These are phyloP conservation scores for Populus hybrid DNA, from an alignment of 441 rosid species.

Conservation along the genomic window DNA sequence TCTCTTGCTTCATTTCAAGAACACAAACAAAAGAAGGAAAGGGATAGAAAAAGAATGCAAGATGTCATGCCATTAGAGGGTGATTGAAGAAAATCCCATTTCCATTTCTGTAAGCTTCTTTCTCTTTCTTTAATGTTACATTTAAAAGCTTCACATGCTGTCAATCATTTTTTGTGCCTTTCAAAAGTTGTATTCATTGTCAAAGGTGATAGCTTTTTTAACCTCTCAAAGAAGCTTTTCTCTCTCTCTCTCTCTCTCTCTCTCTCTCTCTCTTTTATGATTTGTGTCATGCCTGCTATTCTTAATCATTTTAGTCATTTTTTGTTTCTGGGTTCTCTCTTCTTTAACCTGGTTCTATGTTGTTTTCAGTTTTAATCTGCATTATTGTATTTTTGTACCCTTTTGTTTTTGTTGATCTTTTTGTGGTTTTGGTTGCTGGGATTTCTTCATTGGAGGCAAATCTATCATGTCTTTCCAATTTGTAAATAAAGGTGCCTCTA, in stretches of 20 bases:
- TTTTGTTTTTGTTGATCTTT: neutral
- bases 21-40: conserved; percentile 11
- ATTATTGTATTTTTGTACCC: neutral
- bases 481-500: conserved; percentile 11
- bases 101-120: conserved; percentile 22
- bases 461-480: conserved; percentile 13
- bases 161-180: conserved; percentile 4
- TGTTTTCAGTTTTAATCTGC: conserved; percentile 7
- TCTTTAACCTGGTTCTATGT: neutral
- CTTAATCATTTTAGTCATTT: conserved; percentile 3
- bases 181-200: neutral
- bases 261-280: conserved; percentile 1
- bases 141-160: conserved; percentile 3
- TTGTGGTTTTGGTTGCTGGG: conserved; percentile 19
- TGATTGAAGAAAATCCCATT: conserved; percentile 28
- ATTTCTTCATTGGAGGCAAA: conserved; percentile 7
- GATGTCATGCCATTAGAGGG: too few species aligned
- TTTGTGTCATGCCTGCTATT: neutral
- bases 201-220: conserved; percentile 22
- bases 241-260: neutral
- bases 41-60: conserved; percentile 5
- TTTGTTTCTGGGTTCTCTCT: neutral
- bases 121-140: conserved; percentile 13
- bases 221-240: neutral
- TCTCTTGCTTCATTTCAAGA: conserved; percentile 41